Evolutionary conservation across 148 eudicot genomes (phyloP).

Genomic region (Vaccinium corymbosum): DNA sequence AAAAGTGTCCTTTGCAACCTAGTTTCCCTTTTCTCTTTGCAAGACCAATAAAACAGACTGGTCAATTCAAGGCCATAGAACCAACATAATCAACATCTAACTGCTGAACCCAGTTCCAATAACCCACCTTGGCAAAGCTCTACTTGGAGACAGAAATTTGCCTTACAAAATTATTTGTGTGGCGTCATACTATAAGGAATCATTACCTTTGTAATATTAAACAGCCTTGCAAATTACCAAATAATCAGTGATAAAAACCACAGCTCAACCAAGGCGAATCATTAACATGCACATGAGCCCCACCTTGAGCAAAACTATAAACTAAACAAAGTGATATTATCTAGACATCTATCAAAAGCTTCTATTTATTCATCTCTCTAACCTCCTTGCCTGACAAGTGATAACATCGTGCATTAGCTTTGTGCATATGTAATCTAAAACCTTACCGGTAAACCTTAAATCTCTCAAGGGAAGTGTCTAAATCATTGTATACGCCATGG

Average conservation of each 20-base stretch:
- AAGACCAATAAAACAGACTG: not conserved
- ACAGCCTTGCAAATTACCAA: not conserved
- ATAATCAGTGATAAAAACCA: not conserved
- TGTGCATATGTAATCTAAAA: not conserved
- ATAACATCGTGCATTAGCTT: not conserved
- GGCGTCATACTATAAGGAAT: not conserved
- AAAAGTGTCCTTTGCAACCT: not conserved
- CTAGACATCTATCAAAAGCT: not conserved
- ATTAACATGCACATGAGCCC: not conserved
- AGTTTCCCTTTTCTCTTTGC: not conserved
- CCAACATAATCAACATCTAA: not conserved
- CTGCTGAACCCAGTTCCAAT: not conserved
- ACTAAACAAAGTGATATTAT: not conserved
- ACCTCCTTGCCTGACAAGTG: not conserved
- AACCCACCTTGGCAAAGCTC: not conserved
- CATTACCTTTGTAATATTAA: not conserved
- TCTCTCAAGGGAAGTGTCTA: not conserved
- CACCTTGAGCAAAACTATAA: not conserved
- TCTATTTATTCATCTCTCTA: not conserved
- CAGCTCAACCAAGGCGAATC: not conserved
- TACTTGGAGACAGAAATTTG: not conserved
- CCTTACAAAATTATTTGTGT: not conserved
- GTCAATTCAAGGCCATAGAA: not conserved
- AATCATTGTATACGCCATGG: no score
- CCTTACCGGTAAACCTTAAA: not conserved